Conservation (phyloP, 2,329 filamentous ascomycete species). For the Alternaria sp. region DNA sequence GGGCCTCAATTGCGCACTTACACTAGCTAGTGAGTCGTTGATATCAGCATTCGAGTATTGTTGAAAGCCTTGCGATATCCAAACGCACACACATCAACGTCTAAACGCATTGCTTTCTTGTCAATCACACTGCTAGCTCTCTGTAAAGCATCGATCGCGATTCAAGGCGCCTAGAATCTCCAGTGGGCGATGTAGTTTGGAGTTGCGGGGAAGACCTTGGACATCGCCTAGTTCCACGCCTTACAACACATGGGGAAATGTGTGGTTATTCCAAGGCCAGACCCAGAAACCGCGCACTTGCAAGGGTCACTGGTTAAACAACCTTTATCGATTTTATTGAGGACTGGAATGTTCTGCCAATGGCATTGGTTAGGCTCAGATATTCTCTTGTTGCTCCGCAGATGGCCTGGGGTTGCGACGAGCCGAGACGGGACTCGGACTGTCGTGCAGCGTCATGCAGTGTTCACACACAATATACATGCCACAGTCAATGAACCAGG, state of each 20-base stretch:
- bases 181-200: neutral
- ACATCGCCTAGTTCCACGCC: neutral
- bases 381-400: slow-evolving; percentile 7
- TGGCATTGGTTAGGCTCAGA: neutral
- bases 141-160: neutral
- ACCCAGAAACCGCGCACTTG: slow-evolving; percentile 1
- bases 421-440: neutral
- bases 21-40: neutral
- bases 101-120: neutral
- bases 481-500: neutral
- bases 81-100: neutral
- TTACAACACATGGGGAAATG: slow-evolving; percentile 1
- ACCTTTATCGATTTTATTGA: neutral
- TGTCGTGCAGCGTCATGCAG: neutral
- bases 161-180: neutral
- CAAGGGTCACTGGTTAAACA: neutral
- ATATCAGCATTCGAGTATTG: neutral
- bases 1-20: neutral
- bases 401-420: neutral
- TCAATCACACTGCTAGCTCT: neutral
- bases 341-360: neutral
- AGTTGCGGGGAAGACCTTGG: neutral
- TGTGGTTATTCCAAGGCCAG: neutral
- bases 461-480: neutral
- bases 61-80: neutral